Percentiles rank a stretch among this genome's conserved stretches.
Evolutionary conservation across 2,329 filamentous ascomycete species (phyloP).

Genomic region (Didymella exigua): DNA sequence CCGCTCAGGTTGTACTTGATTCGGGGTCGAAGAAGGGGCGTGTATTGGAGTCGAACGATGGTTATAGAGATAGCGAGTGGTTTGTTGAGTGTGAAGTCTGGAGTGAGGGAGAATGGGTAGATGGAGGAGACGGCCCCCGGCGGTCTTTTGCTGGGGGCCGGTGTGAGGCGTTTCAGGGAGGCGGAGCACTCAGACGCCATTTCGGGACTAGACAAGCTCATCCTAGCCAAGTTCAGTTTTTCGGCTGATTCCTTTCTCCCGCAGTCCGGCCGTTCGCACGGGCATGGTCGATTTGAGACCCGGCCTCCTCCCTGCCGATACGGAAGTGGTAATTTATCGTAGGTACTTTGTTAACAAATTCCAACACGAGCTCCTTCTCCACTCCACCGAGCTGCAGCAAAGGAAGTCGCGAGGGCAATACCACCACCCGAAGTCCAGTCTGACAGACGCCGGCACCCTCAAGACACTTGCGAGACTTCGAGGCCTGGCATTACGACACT

Average conservation of each 20-base stretch:
- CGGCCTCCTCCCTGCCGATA: not conserved
- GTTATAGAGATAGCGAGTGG: constrained; percentile 15
- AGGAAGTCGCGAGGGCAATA: not conserved
- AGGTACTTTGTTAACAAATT: not conserved
- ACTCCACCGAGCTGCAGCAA: not conserved
- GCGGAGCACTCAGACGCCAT: constrained; percentile 18
- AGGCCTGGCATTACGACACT: constrained; percentile 25
- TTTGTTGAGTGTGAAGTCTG: constrained; percentile 8
- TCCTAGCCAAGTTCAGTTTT: constrained; percentile 13
- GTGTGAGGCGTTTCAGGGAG: constrained; percentile 34
- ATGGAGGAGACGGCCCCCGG: constrained; percentile 15
- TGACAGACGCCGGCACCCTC: not conserved
- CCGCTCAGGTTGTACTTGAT: not conserved
- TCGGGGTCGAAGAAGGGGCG: not conserved
- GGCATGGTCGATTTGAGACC: not conserved
- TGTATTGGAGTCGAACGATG: not conserved
- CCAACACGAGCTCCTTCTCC: not conserved
- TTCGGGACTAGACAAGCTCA: constrained; percentile 22
- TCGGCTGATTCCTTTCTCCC: constrained; percentile 13
- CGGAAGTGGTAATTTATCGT: constrained; percentile 11
- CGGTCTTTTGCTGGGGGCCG: constrained; percentile 35
- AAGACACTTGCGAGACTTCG: constrained; percentile 8
- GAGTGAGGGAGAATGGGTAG: constrained; percentile 12
- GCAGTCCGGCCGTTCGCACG: constrained; percentile 7
- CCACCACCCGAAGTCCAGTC: not conserved